Evolutionary conservation across 306 rosid species (phyloP), one percentile per base, ranked within the genome.

Genomic region (Glycyrrhiza uralensis): DNA sequence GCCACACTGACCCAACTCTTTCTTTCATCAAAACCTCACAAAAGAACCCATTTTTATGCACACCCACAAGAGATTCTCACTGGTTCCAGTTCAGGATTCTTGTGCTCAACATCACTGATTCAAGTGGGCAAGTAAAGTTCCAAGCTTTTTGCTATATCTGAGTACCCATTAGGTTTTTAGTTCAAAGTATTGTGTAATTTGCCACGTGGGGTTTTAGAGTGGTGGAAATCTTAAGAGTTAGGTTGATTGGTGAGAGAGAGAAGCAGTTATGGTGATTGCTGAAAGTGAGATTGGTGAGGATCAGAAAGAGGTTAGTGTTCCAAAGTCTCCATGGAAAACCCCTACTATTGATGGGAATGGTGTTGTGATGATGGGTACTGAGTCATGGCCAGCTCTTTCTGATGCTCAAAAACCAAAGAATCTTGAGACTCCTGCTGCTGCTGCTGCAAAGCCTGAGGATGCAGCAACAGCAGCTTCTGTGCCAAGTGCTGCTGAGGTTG

Each of bases 321-420:
- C 92, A 8, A 89, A 83, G 85, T 89, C 96, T 7, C 93, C 99
- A 1, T 94, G 97, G 97, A 94, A 87, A 81, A 89, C 91, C 15
- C 91, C 89, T 3, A 41, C 36, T 7, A 62, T 65, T 24, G 90
- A 77, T 45, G 90, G 77, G 60, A 82, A 68, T 28, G 81, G 79
- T 2, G 59, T 32, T 17, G 96, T 89, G 56, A 76, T 91, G 85
- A 86, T 89, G 88, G 96, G 84, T 0, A 83, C 90, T 0, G 92
- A 89, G 46, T 71, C 93, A 47, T 94, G 99, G 99, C 97, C 99
- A 19, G 89, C 97, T 59, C 90, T 94, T 5, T 70, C 92, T 29
- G 93, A 87, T 46, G 93, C 95, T 1, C 98, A 86, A 28, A 83
- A 79, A 15, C 76, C 88, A 28, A 90, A 89, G 85, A 80, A 26